Conservation (phyloP, 768 basidiomycete species). For the Suillus cothurnatus region DNA sequence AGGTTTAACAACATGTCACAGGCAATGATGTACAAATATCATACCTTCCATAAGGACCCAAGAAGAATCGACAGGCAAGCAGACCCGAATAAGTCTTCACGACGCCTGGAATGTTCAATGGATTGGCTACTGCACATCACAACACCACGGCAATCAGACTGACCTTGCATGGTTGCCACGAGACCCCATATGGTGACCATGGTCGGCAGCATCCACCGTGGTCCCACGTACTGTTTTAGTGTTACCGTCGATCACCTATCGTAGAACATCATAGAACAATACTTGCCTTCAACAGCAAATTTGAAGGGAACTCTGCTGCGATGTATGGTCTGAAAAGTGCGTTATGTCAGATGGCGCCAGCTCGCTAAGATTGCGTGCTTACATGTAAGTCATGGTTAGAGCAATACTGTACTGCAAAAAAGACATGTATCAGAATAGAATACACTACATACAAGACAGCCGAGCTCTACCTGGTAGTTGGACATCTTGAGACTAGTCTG, state of each 20-base stretch:
- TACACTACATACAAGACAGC: neutral
- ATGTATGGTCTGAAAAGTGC: conserved; percentile 47
- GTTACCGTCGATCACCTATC: neutral
- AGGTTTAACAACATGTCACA: neutral
- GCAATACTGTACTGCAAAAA: conserved; percentile 36
- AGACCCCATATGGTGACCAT: conserved; percentile 72
- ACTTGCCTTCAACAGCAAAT: conserved; percentile 52
- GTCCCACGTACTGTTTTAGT: conserved; percentile 41
- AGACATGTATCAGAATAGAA: neutral
- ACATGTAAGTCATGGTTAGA: conserved; percentile 32
- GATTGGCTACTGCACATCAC: neutral
- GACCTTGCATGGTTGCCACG: conserved; percentile 63
- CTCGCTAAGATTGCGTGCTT: conserved; percentile 2
- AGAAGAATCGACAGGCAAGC: conserved; percentile 47
- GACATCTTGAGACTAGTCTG: conserved; percentile 46
- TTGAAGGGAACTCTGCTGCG: conserved; percentile 60
- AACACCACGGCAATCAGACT: neutral
- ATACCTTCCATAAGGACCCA: conserved; percentile 62
- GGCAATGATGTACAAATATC: neutral
- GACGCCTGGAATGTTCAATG: conserved; percentile 34
- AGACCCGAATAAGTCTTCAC: conserved; percentile 55
- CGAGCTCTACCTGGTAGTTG: conserved; percentile 26
- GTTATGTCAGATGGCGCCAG: conserved; percentile 7
- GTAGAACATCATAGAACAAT: neutral
- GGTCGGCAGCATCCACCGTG: conserved; percentile 61